phyloP scores from a whole-genome alignment of 1,284 basidiomycete species.

The Hemileia vastatrix region DNA sequence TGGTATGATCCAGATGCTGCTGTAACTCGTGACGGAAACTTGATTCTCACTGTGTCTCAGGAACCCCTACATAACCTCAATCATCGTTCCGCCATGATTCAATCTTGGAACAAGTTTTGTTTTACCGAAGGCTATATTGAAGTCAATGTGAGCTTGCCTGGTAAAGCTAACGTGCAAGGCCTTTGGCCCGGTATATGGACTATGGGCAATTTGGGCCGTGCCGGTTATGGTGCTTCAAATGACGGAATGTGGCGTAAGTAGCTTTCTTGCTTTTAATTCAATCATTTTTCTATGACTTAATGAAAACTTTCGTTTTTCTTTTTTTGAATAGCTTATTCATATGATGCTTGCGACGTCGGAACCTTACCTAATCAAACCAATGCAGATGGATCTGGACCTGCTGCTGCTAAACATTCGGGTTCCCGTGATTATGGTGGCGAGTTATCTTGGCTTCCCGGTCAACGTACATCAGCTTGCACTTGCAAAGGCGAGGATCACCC shows the following conservation, averaged over 20 bases:
- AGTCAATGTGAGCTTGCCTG: conserved; percentile 67
- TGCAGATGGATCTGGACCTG: conserved; percentile 31
- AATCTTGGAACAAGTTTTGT: conserved; percentile 79
- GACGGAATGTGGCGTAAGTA: conserved; percentile 67
- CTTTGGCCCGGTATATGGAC: conserved; percentile 57
- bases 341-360: conserved; percentile 59
- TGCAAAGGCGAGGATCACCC: conserved; percentile 46
- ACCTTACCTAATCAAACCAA: conserved; percentile 45
- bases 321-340: conserved; percentile 52
- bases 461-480: conserved; percentile 47
- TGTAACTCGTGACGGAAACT: conserved; percentile 54
- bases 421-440: conserved; percentile 28
- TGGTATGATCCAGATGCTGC: conserved; percentile 43
- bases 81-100: conserved; percentile 60
- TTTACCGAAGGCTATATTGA: conserved; percentile 88
- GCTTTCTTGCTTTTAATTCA: conserved; percentile 40
- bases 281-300: not conserved
- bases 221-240: conserved; percentile 68
- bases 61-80: conserved; percentile 59
- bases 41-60: conserved; percentile 59
- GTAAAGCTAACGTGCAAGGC: conserved; percentile 52
- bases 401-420: conserved; percentile 30
- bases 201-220: conserved; percentile 79
- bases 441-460: conserved; percentile 44
- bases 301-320: conserved; percentile 46